Evolutionary conservation across 495 filamentous ascomycete species (phyloP), one percentile per base, ranked within the genome.

Genomic region (Pseudotulostoma volvatum): DNA sequence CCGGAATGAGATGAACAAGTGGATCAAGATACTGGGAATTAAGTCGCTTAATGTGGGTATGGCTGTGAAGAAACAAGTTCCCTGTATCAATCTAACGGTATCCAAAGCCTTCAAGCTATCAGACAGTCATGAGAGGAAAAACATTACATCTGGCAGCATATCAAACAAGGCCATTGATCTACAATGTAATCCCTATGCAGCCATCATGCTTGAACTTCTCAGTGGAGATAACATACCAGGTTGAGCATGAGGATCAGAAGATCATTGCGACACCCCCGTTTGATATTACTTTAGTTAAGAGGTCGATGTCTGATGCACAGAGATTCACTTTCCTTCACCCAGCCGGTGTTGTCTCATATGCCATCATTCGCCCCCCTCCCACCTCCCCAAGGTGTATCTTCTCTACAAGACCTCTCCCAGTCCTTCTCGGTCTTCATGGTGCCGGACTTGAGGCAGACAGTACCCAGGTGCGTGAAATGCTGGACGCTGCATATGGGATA

Each of bases 321-420:
- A 70, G 67, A 48, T 52, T 72, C 35, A 76, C 73, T 7, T 73
- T 64, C 43, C 51, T 71, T 35, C 73, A 75, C 44, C 70, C 70
- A 21, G 56, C 60, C 18, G 60, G 61, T 31, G 65, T 69, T 42
- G 61, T 74, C n/a, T 76, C 71, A n/a, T 76, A 74, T 51, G 70
- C 73, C 8, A 67, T 76, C 20, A 49, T 77, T 37, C 56, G 70
- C 23, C 59, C 74, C 17, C 74, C 73, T n/a, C 63, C 66, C n/a
- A 38, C 38, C 35, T 54, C 23, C 23, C 11, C 23, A 5, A 5
- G 61, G 38, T 60, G 64, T 4, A 40, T 47, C 13, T 21, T 7
- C 20, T 9, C 30, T 7, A 39, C 47, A 13, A 34, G 23, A 18
- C 43, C 32, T 5, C 37, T 66, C 16, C 68, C 70, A 4, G 48